These are phyloP conservation scores for Dissoconium aciculare DNA, from an alignment of 2,329 filamentous ascomycete species.

Conservation along the genomic window DNA sequence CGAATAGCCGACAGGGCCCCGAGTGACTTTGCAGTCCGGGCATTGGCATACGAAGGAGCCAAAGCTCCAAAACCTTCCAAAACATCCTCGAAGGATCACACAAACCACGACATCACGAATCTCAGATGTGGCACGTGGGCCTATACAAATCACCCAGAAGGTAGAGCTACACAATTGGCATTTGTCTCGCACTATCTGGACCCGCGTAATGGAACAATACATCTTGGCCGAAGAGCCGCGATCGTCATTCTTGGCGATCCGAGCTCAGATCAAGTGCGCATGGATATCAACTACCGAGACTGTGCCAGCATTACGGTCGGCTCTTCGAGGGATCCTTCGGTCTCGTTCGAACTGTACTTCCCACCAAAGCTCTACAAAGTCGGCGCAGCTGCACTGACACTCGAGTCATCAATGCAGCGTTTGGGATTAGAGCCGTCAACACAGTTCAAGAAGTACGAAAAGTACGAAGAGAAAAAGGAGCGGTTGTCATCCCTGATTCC, in stretches of 20 bases:
- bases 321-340: slow-evolving; percentile 16
- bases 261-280: slow-evolving; percentile 16
- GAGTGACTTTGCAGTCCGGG: slow-evolving; percentile 14
- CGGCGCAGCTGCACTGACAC: slow-evolving; percentile 9
- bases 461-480: slow-evolving; percentile 14
- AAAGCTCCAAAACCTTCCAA: slow-evolving; percentile 1
- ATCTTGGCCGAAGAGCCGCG: slow-evolving; percentile 20
- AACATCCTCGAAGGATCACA: slow-evolving; percentile 2
- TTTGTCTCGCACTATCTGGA: slow-evolving; percentile 28
- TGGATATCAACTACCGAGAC: slow-evolving; percentile 31
- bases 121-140: slow-evolving; percentile 33
- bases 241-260: slow-evolving; percentile 13
- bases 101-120: slow-evolving; percentile 21
- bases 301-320: slow-evolving; percentile 26
- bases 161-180: slow-evolving; percentile 18
- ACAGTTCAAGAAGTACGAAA: too few relatives aligned
- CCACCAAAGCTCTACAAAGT: slow-evolving; percentile 28
- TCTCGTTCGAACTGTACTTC: slow-evolving; percentile 26
- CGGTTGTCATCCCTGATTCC: slow-evolving; percentile 25
- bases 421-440: too few relatives aligned
- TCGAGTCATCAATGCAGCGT: slow-evolving; percentile 4
- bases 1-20: slow-evolving; percentile 5
- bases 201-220: slow-evolving; percentile 22
- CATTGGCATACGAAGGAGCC: slow-evolving; percentile 12
- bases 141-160: slow-evolving; percentile 19